phyloP scores from a whole-genome alignment of 2,329 filamentous ascomycete genomes.

The Sarocladium oryzae region DNA sequence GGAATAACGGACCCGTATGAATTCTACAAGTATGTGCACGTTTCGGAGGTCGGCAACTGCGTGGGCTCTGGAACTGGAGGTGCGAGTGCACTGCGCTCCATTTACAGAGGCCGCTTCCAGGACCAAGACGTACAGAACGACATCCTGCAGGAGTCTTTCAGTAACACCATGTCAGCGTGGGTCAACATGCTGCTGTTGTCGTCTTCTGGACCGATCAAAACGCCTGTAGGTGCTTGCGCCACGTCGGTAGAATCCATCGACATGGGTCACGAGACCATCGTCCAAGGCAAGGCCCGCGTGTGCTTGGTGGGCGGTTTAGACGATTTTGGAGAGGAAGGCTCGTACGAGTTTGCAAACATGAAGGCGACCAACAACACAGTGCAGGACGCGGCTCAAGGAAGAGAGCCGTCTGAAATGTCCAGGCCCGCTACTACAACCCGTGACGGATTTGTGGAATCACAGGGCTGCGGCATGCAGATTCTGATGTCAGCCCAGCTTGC shows the following conservation, averaged over 20 bases:
- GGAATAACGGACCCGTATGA: constrained; percentile 99
- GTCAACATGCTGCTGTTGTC: constrained; percentile 98
- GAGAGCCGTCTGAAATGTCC: neutral
- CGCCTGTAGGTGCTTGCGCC: constrained; percentile 93
- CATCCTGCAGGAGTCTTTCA: constrained; percentile 98
- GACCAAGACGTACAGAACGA: constrained; percentile 98
- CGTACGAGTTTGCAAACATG: neutral
- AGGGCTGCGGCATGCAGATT: neutral
- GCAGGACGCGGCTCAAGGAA: neutral
- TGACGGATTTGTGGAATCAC: neutral
- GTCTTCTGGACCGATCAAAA: constrained; percentile 97
- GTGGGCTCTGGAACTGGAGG: constrained; percentile 98
- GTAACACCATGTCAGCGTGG: constrained; percentile 99
- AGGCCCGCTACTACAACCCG: neutral
- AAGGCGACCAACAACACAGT: neutral
- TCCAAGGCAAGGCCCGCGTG: neutral
- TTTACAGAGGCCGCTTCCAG: constrained; percentile 96
- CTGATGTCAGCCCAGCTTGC: neutral
- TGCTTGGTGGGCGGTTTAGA: neutral
- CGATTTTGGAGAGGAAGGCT: constrained; percentile 32
- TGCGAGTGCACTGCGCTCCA: constrained; percentile 81
- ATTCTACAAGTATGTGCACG: constrained; percentile 99
- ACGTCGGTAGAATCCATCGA: constrained; percentile 96
- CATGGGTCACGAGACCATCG: constrained; percentile 85
- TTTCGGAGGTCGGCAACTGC: constrained; percentile 97